phyloP scores from a whole-genome alignment of 2,329 filamentous ascomycete species.

The Fusarium hainanense region DNA sequence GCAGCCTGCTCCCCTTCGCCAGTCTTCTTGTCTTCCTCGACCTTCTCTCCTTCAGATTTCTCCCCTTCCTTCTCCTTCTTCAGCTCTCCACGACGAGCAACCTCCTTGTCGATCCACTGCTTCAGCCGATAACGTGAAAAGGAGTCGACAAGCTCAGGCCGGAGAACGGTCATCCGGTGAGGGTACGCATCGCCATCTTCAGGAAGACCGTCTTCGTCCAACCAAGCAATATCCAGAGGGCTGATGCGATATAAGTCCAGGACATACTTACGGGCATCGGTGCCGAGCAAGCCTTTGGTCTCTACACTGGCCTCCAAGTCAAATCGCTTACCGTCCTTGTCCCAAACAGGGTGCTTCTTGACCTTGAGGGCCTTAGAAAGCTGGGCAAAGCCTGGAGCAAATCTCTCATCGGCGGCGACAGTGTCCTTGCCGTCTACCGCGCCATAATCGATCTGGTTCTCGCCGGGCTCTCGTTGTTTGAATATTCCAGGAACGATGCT shows the following conservation, averaged over 20 bases:
- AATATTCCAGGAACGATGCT: constrained; percentile 99
- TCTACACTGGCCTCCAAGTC: constrained; percentile 96
- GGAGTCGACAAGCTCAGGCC: constrained; percentile 88
- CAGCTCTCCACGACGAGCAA: constrained; percentile 67
- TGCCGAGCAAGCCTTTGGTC: constrained; percentile 97
- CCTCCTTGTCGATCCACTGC: constrained; percentile 84
- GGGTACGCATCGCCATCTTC: constrained; percentile 73
- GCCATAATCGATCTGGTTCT: constrained; percentile 99
- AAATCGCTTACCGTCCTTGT: constrained; percentile 91
- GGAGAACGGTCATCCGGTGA: constrained; percentile 94
- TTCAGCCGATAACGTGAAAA: constrained; percentile 88
- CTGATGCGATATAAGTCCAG: constrained; percentile 95
- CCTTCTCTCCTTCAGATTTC: constrained; percentile 29
- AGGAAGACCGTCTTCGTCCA: constrained; percentile 75
- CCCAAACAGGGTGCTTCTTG: constrained; percentile 97
- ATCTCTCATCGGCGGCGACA: constrained; percentile 89
- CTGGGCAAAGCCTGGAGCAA: constrained; percentile 85
- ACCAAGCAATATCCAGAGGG: constrained; percentile 89
- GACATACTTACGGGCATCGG: constrained; percentile 97
- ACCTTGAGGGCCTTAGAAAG: constrained; percentile 90
- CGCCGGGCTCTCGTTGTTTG: constrained; percentile 95
- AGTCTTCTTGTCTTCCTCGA: constrained; percentile 48
- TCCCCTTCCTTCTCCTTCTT: constrained; percentile 43
- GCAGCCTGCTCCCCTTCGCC: constrained; percentile 50
- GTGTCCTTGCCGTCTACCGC: constrained; percentile 97